These are phyloP conservation scores for Myotisia sp. DNA, from an alignment of 2,329 filamentous ascomycete species.

Conservation along the genomic window DNA sequence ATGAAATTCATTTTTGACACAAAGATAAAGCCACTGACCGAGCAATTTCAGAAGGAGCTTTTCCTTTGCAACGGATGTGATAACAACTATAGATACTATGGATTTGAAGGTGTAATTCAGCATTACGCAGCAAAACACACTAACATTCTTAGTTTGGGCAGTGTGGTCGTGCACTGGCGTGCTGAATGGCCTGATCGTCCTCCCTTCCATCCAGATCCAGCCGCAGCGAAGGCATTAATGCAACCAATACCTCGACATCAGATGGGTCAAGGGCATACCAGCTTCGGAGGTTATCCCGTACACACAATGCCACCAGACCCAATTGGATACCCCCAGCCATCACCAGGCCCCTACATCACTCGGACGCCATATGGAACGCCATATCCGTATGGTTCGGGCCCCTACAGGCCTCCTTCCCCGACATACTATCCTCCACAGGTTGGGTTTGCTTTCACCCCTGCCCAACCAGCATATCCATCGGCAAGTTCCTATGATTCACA, in stretches of 20 bases:
- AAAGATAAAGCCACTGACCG: slow-evolving; percentile 57
- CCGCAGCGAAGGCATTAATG: slow-evolving; percentile 28
- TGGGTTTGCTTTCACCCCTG: slow-evolving; percentile 14
- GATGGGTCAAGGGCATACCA: slow-evolving; percentile 11
- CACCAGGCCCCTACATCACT: slow-evolving; percentile 19
- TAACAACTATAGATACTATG: slow-evolving; percentile 51
- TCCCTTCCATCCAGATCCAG: slow-evolving; percentile 54
- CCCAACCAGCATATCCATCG: slow-evolving; percentile 14
- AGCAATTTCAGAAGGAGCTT: slow-evolving; percentile 52
- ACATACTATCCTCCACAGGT: slow-evolving; percentile 15
- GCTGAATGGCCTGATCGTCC: slow-evolving; percentile 63
- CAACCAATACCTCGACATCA: slow-evolving; percentile 21
- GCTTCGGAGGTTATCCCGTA: too few species aligned
- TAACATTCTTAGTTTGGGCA: slow-evolving; percentile 52
- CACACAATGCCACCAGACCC: slow-evolving; percentile 6
- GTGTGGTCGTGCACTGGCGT: slow-evolving; percentile 62
- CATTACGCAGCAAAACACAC: slow-evolving; percentile 78
- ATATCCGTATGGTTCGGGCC: slow-evolving; percentile 18
- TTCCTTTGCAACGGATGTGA: slow-evolving; percentile 63
- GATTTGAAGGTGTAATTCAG: slow-evolving; percentile 65
- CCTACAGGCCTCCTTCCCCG: slow-evolving; percentile 22
- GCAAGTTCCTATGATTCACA: slow-evolving; percentile 12
- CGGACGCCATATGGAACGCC: slow-evolving; percentile 20
- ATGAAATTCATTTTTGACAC: slow-evolving; percentile 77
- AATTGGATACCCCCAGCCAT: slow-evolving; percentile 14